These are phyloP conservation scores for Linaria vulgaris DNA, from an alignment of 257 asterid species.

Conservation along the genomic window DNA sequence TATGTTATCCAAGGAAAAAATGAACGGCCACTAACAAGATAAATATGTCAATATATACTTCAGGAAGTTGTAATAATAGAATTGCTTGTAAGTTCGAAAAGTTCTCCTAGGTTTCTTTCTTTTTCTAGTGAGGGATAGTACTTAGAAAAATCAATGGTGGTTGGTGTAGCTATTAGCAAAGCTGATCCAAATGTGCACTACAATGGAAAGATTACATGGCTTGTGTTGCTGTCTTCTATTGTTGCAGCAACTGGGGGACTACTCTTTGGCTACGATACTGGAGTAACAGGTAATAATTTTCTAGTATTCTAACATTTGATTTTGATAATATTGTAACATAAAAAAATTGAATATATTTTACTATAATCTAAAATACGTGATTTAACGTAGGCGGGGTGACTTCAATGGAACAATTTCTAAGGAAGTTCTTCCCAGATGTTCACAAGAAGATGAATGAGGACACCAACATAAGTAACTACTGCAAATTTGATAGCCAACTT, in stretches of 20 bases:
- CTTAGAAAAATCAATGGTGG: constrained; percentile 2
- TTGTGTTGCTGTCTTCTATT: constrained; percentile 35
- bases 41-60: too few relatives aligned
- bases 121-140: too few relatives aligned
- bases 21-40: too few relatives aligned
- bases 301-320: too few relatives aligned
- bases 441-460: constrained; percentile 34
- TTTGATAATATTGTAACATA: too few relatives aligned
- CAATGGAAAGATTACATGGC: constrained; percentile 36
- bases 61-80: too few relatives aligned
- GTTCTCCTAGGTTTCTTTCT: too few relatives aligned
- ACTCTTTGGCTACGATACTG: constrained; percentile 40
- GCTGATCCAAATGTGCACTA: constrained; percentile 13
- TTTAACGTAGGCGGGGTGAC: constrained; percentile 47
- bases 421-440: constrained; percentile 49
- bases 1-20: too few relatives aligned
- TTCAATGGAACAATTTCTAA: constrained; percentile 50
- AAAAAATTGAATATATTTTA: too few relatives aligned
- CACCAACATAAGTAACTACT: constrained; percentile 43
- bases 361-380: too few relatives aligned
- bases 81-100: too few relatives aligned
- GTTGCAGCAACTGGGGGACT: constrained; percentile 44
- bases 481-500: constrained; percentile 48
- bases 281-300: constrained; percentile 32
- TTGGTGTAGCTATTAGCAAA: constrained; percentile 2